Evolutionary conservation across 257 asterid genomes (phyloP), one percentile per base, ranked within the genome.

Genomic region (Vinca minor): DNA sequence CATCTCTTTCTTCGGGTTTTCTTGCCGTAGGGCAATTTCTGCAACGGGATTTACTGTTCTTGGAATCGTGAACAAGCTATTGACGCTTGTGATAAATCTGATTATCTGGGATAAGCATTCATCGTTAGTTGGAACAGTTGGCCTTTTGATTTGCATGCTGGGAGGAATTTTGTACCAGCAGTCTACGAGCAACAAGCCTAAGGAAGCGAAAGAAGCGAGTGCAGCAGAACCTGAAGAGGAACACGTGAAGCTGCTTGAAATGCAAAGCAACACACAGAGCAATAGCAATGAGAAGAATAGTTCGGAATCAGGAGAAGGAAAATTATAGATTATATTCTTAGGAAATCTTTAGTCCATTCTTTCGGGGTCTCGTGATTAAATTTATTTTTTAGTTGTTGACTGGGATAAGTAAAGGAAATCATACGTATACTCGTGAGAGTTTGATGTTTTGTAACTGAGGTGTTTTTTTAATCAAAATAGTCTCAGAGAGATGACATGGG

Each of bases 31-130:
- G 65, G 87, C 95, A 26, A 91, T 91, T 32, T 91, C 98, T 45
- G 98, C 98, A 0, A 91, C 98, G 0, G 98, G 96, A 26, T 88
- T 91, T 75, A 91, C 98, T 29, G 98, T 91, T 73, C 96, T 91
- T 49, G 96, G 98, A 64, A 84, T 91, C 59, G 96, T 91, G 53
- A 91, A 91, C 85, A 91, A 91, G 63, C 76, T 91, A 7, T 78
- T 91, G 79, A 91, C 98, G 2, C 96, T 91, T 50, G 95, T 91
- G 72, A 91, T 91, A 59, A 91, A 91, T 82, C 79, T 88, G 3
- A 66, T 88, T 10, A 76, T 91, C 64, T 91, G 98, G 98, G 98
- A 91, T 59, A 88, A 91, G 64, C 98, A 91, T 70, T 88, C 98
- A 5, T 81, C 95, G 17, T 42, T 84, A 32, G 78, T 88, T 74